Evolutionary conservation across 331 rosid species (phyloP), one percentile per base, ranked within the genome.

Genomic region (Erythrophleum ivorense): DNA sequence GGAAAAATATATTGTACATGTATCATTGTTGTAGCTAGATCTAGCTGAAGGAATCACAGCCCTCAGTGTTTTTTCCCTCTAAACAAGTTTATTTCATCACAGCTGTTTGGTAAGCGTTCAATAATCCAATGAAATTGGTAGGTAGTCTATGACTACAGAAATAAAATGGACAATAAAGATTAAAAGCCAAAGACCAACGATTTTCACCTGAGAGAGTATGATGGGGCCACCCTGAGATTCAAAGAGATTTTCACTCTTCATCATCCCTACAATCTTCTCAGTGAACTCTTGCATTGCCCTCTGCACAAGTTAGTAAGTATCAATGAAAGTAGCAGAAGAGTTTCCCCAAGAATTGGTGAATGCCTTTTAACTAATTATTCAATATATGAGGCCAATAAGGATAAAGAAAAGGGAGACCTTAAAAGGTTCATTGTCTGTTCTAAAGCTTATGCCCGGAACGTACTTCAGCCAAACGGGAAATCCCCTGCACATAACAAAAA

Each of bases 381-480:
- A 77, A 78, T 38, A 66, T 16, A 66, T 21, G 33, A 29, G 54
- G 62, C 43, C 18, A 55, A 34, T 50, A 53, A 76, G 31, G 18
- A 65, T 70, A 59, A 36, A 24, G 13, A 70, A 40, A 49, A 83
- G 18, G 6, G 52, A 63, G 55, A 96, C 99, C 97, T 96, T 96
- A 87, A 96, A 96, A 81, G 99, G 97, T 85, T 92, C 97, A 85
- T 96, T 96, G 86, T 96, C 98, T 77, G 97, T 94, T 88, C 99
- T 91, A 88, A 96, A 96, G 88, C 99, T 96, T 79, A 96, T 94
- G 71, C 98, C 99, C 0, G 98, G 97, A 82, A 96, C 97, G 85
- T 94, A 96, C 89, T 96, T 96, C 68, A 96, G 90, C 99, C 99
- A 96, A 79, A 96, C 98, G 77, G 99, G 99, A 88, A 96, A 96